These are phyloP conservation scores for Colletotrichum melonis DNA, from an alignment of 2,329 filamentous ascomycete genomes.

Conservation along the genomic window DNA sequence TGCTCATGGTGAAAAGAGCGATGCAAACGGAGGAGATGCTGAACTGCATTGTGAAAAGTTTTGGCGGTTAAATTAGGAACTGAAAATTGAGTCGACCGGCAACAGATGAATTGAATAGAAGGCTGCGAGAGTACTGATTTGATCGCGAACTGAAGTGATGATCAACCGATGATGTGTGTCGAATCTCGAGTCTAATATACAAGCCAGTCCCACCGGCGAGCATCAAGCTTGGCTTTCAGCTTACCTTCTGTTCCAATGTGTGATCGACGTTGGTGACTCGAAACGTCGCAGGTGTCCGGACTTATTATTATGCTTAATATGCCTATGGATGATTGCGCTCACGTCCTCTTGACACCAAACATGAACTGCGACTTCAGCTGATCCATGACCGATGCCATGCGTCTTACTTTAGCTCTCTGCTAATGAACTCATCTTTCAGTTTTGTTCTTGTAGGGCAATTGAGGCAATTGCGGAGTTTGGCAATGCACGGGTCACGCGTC, in stretches of 20 bases:
- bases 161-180: neutral
- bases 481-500: no score
- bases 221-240: neutral
- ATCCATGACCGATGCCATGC: neutral
- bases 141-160: neutral
- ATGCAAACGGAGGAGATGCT: neutral
- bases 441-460: no score
- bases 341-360: neutral
- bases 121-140: neutral
- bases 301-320: neutral
- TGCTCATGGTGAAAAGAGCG: neutral
- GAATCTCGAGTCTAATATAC: neutral
- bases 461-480: no score
- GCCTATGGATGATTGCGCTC: neutral
- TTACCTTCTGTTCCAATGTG: neutral
- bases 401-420: neutral
- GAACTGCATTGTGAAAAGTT: constrained; percentile 3
- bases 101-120: neutral
- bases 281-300: neutral
- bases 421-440: neutral
- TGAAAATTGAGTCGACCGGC: neutral
- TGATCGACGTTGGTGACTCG: neutral
- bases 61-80: neutral
- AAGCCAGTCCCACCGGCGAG: neutral
- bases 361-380: neutral